Percentiles rank a stretch among this genome's conserved stretches.
Evolutionary conservation across 1,284 basidiomycete genomes (phyloP).

Genomic region (Exobasidium rhododendri): DNA sequence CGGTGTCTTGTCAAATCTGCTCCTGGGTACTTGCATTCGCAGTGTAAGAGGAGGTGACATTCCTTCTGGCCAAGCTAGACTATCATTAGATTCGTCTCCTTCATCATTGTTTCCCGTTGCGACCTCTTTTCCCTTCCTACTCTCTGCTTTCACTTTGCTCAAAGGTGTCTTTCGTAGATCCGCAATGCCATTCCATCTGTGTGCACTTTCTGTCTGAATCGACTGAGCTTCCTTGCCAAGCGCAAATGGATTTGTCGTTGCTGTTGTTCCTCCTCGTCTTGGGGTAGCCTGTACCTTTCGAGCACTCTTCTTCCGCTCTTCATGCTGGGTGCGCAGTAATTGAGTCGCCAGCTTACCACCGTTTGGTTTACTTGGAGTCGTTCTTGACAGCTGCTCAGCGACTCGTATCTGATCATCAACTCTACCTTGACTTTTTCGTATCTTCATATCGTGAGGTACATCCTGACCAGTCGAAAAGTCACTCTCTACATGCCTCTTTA

Average conservation of each 20-base stretch:
- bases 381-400: background rate
- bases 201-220: slow-evolving; percentile 43
- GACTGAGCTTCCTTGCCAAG: slow-evolving; percentile 4
- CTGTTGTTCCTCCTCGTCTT: slow-evolving; percentile 23
- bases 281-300: slow-evolving; percentile 32
- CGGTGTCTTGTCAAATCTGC: slow-evolving; percentile 64
- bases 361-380: background rate
- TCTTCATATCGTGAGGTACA: background rate
- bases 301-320: slow-evolving; percentile 12
- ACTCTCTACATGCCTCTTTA: background rate
- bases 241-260: slow-evolving; percentile 43
- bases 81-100: slow-evolving; percentile 46
- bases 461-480: background rate
- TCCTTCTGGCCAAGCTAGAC: slow-evolving; percentile 59
- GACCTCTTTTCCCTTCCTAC: slow-evolving; percentile 2
- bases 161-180: slow-evolving; percentile 67
- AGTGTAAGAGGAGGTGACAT: slow-evolving; percentile 84
- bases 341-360: slow-evolving; percentile 30
- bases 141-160: slow-evolving; percentile 38
- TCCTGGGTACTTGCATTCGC: slow-evolving; percentile 72
- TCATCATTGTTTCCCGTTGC: slow-evolving; percentile 14
- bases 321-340: slow-evolving; percentile 39
- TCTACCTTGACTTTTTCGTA: background rate
- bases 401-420: background rate
- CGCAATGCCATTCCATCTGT: slow-evolving; percentile 69